These are phyloP conservation scores for Blumeria graminis DNA, from an alignment of 2,329 filamentous ascomycete species.

Conservation along the genomic window DNA sequence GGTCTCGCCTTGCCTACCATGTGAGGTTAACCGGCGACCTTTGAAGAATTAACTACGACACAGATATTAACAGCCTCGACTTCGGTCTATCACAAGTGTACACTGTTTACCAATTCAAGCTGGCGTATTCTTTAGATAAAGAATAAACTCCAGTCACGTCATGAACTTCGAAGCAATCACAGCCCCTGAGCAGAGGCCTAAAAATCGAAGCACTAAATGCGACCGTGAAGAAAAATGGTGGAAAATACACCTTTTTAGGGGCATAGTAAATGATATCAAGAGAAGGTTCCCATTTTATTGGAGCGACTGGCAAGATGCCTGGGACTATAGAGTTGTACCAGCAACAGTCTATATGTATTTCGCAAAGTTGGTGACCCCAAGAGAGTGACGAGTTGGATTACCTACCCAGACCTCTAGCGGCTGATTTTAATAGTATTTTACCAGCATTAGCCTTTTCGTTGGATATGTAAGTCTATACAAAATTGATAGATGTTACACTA, in stretches of 20 bases:
- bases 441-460: slow-evolving; percentile 73
- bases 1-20: no score
- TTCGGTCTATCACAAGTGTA: no score
- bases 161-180: no score
- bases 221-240: slow-evolving; percentile 22
- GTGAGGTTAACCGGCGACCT: no score
- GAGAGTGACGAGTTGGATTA: neutral
- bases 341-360: slow-evolving; percentile 89
- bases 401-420: neutral
- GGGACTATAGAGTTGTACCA: slow-evolving; percentile 73
- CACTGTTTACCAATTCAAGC: no score
- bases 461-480: slow-evolving; percentile 35
- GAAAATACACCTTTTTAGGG: slow-evolving; percentile 49
- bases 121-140: no score
- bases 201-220: no score
- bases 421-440: slow-evolving; percentile 35
- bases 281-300: slow-evolving; percentile 52
- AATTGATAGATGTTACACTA: neutral
- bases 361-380: slow-evolving; percentile 42
- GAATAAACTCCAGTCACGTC: no score
- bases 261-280: slow-evolving; percentile 57
- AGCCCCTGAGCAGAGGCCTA: no score
- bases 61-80: no score
- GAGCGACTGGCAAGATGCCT: slow-evolving; percentile 69
- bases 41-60: no score